phyloP scores from a whole-genome alignment of 2,329 filamentous ascomycete genomes.

The Tolypocladium pustulatum region DNA sequence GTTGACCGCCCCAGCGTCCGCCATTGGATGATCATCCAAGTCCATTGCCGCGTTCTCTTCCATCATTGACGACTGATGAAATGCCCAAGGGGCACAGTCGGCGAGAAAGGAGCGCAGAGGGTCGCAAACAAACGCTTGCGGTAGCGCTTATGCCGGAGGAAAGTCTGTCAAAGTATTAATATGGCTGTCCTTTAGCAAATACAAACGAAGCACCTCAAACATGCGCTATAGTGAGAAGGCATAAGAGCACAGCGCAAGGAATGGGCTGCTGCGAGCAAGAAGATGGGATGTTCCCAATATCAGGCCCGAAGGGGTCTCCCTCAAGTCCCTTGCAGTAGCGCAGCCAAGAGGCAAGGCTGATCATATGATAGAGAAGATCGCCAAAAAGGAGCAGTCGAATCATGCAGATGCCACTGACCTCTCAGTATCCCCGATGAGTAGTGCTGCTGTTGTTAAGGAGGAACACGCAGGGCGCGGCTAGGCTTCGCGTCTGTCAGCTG shows the following conservation, averaged over 20 bases:
- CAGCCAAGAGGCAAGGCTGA: not conserved
- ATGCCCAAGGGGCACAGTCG: not conserved
- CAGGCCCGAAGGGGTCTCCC: not conserved
- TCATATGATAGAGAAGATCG: not conserved
- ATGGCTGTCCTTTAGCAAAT: not conserved
- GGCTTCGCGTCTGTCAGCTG: not conserved
- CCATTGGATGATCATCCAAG: slow-evolving; percentile 32
- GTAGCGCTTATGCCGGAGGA: not conserved
- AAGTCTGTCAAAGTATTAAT: not conserved
- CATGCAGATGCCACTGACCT: not conserved
- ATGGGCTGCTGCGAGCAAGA: not conserved
- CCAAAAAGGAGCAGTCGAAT: not conserved
- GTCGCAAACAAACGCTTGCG: not conserved
- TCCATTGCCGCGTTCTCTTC: slow-evolving; percentile 24
- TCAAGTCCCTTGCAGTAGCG: not conserved
- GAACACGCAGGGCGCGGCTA: not conserved
- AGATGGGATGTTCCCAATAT: not conserved
- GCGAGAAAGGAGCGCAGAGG: not conserved
- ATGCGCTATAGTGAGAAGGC: not conserved
- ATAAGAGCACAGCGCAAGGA: not conserved
- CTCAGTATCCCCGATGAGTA: not conserved
- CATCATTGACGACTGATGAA: slow-evolving; percentile 1
- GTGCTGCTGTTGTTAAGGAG: not conserved
- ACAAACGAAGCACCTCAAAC: not conserved
- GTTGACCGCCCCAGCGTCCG: slow-evolving; percentile 24